phyloP scores from a whole-genome alignment of 768 basidiomycete species.

The Suillus cothurnatus region DNA sequence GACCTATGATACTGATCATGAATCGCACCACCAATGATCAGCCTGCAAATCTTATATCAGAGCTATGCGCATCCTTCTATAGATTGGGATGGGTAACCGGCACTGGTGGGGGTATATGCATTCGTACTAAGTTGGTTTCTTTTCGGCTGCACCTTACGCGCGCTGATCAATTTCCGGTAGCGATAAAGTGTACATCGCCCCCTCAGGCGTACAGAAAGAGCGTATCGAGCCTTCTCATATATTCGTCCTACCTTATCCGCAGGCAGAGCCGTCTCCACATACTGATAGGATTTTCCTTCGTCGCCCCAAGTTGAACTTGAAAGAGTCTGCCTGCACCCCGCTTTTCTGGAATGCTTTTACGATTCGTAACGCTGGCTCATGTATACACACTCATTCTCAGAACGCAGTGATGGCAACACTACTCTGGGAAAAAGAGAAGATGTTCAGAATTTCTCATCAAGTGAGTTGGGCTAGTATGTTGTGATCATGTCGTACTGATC shows the following conservation, averaged over 20 bases:
- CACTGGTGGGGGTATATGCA: constrained; percentile 82
- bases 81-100: constrained; percentile 91
- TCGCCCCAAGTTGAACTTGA: constrained; percentile 68
- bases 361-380: constrained; percentile 75
- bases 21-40: constrained; percentile 31
- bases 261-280: constrained; percentile 58
- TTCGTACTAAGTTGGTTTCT: constrained; percentile 59
- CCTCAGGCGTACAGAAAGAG: constrained; percentile 91
- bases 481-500: background rate
- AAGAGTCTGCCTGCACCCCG: constrained; percentile 88
- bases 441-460: constrained; percentile 84
- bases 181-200: constrained; percentile 82
- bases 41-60: constrained; percentile 92
- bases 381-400: constrained; percentile 91
- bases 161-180: constrained; percentile 33
- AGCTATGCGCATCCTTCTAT: constrained; percentile 85
- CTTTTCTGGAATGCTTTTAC: constrained; percentile 93
- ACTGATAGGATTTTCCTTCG: constrained; percentile 78
- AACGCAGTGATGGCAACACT: constrained; percentile 89
- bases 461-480: constrained; percentile 33
- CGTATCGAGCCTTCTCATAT: constrained; percentile 82
- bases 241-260: constrained; percentile 83
- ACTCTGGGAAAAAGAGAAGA: constrained; percentile 60
- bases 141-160: background rate
- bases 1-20: background rate